Evolutionary conservation across 192 early-diverging fungal species (phyloP).

Genomic region (Coemansia sp.): DNA sequence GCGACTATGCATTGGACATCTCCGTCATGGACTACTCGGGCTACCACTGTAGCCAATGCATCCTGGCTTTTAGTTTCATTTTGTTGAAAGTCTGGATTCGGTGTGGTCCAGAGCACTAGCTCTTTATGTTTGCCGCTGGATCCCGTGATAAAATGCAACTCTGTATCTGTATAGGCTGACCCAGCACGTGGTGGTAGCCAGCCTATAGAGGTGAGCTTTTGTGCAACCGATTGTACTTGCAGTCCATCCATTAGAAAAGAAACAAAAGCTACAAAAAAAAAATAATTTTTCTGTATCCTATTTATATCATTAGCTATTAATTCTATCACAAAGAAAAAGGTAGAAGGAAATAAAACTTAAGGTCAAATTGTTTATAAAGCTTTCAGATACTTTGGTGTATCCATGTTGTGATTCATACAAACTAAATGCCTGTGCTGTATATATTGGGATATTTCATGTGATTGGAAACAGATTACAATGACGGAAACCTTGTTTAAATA

Average conservation of each 20-base stretch:
- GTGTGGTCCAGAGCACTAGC: conserved; percentile 47
- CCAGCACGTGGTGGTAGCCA: conserved; percentile 47
- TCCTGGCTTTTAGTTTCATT: not conserved
- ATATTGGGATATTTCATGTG: no score
- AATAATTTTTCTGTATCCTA: no score
- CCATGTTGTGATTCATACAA: no score
- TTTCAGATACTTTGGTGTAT: no score
- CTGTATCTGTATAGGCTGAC: conserved; percentile 41
- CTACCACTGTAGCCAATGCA: conserved; percentile 17
- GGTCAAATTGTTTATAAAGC: no score
- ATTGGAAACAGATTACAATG: no score
- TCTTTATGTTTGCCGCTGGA: conserved; percentile 39
- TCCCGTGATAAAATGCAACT: conserved; percentile 35
- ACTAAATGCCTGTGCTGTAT: no score
- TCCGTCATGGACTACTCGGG: conserved; percentile 25
- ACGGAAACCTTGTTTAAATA: no score
- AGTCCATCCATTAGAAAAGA: conserved; percentile 42
- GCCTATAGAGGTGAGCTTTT: conserved; percentile 26
- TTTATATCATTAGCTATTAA: no score
- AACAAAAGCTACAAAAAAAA: no score
- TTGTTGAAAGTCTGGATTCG: conserved; percentile 36
- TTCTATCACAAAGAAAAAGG: no score
- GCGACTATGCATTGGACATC: conserved; percentile 27
- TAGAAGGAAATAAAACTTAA: no score
- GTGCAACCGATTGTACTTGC: conserved; percentile 37